Percentiles rank a stretch among this genome's conserved stretches.
Evolutionary conservation across 1,284 basidiomycete species (phyloP).

Genomic region (Rhodotorula sp.): DNA sequence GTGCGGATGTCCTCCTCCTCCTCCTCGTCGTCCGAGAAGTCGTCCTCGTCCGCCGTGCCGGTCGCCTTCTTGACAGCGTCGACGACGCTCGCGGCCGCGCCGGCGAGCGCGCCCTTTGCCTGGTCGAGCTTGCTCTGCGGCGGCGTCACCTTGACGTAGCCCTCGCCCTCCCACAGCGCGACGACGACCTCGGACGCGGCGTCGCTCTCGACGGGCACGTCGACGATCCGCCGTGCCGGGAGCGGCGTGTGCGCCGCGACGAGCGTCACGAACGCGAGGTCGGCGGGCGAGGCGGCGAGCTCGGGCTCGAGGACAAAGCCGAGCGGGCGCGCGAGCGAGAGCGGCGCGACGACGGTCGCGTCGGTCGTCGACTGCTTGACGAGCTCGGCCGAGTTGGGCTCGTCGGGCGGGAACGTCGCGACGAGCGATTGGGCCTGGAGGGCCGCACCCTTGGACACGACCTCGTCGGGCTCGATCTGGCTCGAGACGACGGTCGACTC

Average conservation of each 20-base stretch:
- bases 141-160: slow-evolving; percentile 74
- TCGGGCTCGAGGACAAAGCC: slow-evolving; percentile 68
- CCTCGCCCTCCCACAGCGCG: slow-evolving; percentile 85
- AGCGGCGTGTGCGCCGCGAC: slow-evolving; percentile 48
- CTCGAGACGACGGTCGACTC: slow-evolving; percentile 60
- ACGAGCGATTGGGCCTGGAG: slow-evolving; percentile 76
- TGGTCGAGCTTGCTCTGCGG: slow-evolving; percentile 30
- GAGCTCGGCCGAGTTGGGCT: slow-evolving; percentile 19
- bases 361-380: slow-evolving; percentile 53
- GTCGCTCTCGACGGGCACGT: slow-evolving; percentile 77
- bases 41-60: slow-evolving; percentile 54
- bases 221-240: slow-evolving; percentile 65
- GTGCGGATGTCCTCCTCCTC: slow-evolving; percentile 64
- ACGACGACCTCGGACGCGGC: slow-evolving; percentile 69
- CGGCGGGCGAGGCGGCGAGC: slow-evolving; percentile 40
- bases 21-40: slow-evolving; percentile 46
- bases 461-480: slow-evolving; percentile 80
- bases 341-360: slow-evolving; percentile 55
- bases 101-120: slow-evolving; percentile 29
- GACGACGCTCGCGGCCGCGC: slow-evolving; percentile 21
- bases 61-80: slow-evolving; percentile 34
- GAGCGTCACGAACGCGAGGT: slow-evolving; percentile 50
- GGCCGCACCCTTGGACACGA: slow-evolving; percentile 84
- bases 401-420: slow-evolving; percentile 30
- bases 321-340: slow-evolving; percentile 68